phyloP scores from a whole-genome alignment of 1,284 basidiomycete genomes.

The Cutaneotrichosporon arboriforme region DNA sequence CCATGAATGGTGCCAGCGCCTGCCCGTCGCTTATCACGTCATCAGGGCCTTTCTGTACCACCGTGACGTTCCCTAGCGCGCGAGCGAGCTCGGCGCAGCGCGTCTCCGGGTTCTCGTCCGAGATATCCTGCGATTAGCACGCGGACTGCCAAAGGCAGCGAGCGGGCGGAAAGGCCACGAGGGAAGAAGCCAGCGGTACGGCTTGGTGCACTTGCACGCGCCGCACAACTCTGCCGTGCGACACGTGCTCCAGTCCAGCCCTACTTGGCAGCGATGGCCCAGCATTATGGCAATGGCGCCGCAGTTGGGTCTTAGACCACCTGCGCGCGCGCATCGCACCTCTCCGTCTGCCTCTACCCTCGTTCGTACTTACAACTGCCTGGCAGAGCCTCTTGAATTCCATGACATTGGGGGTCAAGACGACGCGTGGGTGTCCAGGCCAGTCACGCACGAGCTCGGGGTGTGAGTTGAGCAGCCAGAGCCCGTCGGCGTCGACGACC shows the following conservation, averaged over 20 bases:
- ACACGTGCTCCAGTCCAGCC: too few relatives aligned
- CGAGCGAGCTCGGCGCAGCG: constrained; percentile 62
- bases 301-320: too few relatives aligned
- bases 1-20: constrained; percentile 22
- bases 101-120: constrained; percentile 51
- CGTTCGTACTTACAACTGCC: constrained; percentile 61
- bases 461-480: constrained; percentile 52
- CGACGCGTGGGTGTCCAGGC: constrained; percentile 40
- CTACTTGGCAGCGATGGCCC: too few relatives aligned
- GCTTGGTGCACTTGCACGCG: too few relatives aligned
- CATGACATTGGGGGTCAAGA: constrained; percentile 86
- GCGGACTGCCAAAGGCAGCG: neutral
- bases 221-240: too few relatives aligned
- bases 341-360: too few relatives aligned
- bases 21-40: constrained; percentile 53
- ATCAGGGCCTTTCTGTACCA: constrained; percentile 80
- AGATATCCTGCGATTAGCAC: constrained; percentile 48
- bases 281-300: too few relatives aligned
- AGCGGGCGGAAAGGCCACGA: neutral
- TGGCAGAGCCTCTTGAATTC: constrained; percentile 85
- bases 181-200: neutral
- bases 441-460: constrained; percentile 65
- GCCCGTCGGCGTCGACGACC: constrained; percentile 84
- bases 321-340: too few relatives aligned
- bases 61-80: constrained; percentile 75